Conservation (phyloP, 2,329 filamentous ascomycete species). For the Microdochium trichocladiopsis region DNA sequence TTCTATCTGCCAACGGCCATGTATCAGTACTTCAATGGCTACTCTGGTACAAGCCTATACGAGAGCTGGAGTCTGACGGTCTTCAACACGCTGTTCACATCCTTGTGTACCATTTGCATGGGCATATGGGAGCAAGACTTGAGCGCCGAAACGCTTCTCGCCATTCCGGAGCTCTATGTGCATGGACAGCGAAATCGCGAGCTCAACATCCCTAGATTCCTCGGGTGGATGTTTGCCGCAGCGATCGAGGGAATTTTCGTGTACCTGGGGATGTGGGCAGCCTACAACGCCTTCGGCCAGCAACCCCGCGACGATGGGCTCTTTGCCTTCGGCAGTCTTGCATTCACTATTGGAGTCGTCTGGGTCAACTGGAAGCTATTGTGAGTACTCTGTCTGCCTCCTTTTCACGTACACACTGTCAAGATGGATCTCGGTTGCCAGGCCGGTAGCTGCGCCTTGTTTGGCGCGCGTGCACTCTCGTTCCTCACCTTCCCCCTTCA, state of each 20-base stretch:
- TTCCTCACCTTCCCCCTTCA: slow-evolving; percentile 6
- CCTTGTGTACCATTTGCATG: slow-evolving; percentile 78
- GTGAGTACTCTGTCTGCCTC: slow-evolving; percentile 41
- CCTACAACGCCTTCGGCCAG: slow-evolving; percentile 39
- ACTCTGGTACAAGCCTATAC: slow-evolving; percentile 86
- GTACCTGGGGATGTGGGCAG: slow-evolving; percentile 57
- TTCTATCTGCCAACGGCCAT: slow-evolving; percentile 82
- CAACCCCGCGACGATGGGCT: slow-evolving; percentile 57
- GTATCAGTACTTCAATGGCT: slow-evolving; percentile 78
- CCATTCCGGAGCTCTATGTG: slow-evolving; percentile 84
- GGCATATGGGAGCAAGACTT: slow-evolving; percentile 92
- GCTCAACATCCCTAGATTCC: slow-evolving; percentile 68
- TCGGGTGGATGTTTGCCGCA: slow-evolving; percentile 72
- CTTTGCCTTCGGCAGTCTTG: slow-evolving; percentile 67
- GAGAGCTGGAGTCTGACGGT: slow-evolving; percentile 82
- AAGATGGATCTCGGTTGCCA: too few species aligned
- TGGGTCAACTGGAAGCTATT: slow-evolving; percentile 74
- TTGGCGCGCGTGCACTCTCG: too few species aligned
- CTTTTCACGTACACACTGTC: too few species aligned
- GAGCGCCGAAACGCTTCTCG: slow-evolving; percentile 74
- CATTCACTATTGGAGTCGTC: slow-evolving; percentile 63
- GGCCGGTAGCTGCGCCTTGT: too few species aligned
- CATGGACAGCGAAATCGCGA: slow-evolving; percentile 68
- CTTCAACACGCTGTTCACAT: slow-evolving; percentile 93
- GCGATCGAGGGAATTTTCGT: slow-evolving; percentile 66